Evolutionary conservation across 1,284 basidiomycete species (phyloP).

Genomic region (Austroboletus niveus): DNA sequence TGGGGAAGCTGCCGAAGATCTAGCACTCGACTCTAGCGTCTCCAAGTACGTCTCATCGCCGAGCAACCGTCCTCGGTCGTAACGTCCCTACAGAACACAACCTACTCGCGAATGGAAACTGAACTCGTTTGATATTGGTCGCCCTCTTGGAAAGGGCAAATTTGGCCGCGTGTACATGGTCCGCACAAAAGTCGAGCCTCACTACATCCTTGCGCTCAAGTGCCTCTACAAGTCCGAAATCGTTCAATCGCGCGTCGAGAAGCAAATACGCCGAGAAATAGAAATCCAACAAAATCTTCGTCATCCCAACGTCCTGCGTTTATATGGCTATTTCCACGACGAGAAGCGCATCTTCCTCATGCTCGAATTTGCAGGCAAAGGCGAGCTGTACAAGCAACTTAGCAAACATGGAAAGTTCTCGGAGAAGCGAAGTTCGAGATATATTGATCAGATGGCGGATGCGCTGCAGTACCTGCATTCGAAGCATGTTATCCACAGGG

Average conservation of each 20-base stretch:
- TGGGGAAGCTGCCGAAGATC: constrained; percentile 70
- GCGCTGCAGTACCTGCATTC: constrained; percentile 90
- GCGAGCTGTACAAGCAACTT: constrained; percentile 95
- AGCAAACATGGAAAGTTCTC: constrained; percentile 84
- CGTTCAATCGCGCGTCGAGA: constrained; percentile 83
- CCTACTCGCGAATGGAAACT: constrained; percentile 86
- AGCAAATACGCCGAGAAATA: constrained; percentile 94
- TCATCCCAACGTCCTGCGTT: constrained; percentile 91
- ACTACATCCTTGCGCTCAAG: constrained; percentile 96
- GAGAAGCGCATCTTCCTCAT: constrained; percentile 98
- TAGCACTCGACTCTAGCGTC: constrained; percentile 77
- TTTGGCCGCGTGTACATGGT: constrained; percentile 99
- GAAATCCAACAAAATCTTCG: constrained; percentile 98
- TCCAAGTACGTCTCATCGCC: constrained; percentile 47
- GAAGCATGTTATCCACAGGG: constrained; percentile 98
- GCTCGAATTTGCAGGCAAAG: constrained; percentile 94
- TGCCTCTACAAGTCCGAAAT: constrained; percentile 97
- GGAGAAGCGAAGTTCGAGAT: constrained; percentile 83
- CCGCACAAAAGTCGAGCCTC: constrained; percentile 82
- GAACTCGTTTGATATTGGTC: constrained; percentile 89
- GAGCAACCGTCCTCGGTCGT: neutral
- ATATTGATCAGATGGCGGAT: constrained; percentile 98
- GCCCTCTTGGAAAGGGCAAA: constrained; percentile 96
- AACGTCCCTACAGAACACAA: constrained; percentile 42
- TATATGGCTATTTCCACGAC: constrained; percentile 98